Evolutionary conservation across 331 rosid genomes (phyloP).

Genomic region (Pyrus hybrid): DNA sequence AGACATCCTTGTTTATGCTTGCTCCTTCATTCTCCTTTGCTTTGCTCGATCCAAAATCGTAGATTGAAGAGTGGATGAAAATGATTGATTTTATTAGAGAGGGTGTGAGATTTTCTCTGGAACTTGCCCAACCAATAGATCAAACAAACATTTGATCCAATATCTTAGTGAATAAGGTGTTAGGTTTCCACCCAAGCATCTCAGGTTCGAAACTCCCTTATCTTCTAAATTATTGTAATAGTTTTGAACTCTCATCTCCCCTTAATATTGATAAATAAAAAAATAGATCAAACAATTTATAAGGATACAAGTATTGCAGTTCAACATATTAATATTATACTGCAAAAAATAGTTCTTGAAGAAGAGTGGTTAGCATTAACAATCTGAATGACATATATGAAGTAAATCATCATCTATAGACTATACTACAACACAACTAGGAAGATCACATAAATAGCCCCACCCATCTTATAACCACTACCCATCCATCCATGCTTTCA

Average conservation of each 20-base stretch:
- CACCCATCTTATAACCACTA: constrained; percentile 24
- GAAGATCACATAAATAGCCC: constrained; percentile 12
- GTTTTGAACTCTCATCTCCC: too few relatives aligned
- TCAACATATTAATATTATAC: not conserved
- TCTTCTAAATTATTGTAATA: too few relatives aligned
- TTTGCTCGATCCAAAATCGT: not conserved
- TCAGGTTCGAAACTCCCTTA: too few relatives aligned
- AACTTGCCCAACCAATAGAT: not conserved
- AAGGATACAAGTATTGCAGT: not conserved
- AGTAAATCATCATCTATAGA: constrained; percentile 5
- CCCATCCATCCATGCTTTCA: constrained; percentile 28
- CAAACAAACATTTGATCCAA: too few relatives aligned
- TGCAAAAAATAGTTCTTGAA: not conserved
- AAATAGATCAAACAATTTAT: not conserved
- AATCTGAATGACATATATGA: constrained; percentile 1
- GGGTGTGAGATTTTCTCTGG: not conserved
- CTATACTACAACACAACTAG: constrained; percentile 33
- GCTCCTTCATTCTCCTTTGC: too few relatives aligned
- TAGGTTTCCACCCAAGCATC: too few relatives aligned
- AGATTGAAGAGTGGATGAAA: not conserved
- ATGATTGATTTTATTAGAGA: not conserved
- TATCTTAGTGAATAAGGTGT: too few relatives aligned
- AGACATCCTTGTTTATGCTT: too few relatives aligned
- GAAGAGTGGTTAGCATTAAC: constrained; percentile 4
- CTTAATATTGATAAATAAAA: not conserved